Evolutionary conservation across 2,329 filamentous ascomycete species (phyloP).

Genomic region (Colletotrichum plurivorum): DNA sequence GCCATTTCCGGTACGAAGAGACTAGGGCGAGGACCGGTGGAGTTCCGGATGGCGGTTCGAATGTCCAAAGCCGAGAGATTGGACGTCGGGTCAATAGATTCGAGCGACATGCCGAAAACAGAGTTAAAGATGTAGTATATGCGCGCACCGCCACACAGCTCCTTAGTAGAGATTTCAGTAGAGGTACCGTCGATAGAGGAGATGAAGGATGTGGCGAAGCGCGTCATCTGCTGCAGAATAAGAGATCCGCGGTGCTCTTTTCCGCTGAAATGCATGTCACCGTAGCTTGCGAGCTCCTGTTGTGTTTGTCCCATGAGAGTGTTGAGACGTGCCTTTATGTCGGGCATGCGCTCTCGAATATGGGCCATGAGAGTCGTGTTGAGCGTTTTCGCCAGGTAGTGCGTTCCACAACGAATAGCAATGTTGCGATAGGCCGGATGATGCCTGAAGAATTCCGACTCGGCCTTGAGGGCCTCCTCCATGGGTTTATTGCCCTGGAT

Average conservation of each 20-base stretch:
- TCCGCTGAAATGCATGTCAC: conserved; percentile 96
- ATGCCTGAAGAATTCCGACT: conserved; percentile 96
- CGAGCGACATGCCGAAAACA: conserved; percentile 95
- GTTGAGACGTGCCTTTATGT: conserved; percentile 98
- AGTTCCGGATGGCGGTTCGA: conserved; percentile 96
- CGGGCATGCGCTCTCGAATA: conserved; percentile 93
- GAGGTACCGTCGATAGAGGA: conserved; percentile 99
- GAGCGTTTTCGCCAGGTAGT: conserved; percentile 93
- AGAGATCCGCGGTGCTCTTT: conserved; percentile 96
- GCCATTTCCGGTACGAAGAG: conserved; percentile 98
- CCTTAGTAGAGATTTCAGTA: conserved; percentile 98
- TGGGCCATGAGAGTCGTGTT: conserved; percentile 97
- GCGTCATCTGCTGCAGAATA: conserved; percentile 97
- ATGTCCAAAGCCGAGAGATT: conserved; percentile 97
- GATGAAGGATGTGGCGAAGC: conserved; percentile 97
- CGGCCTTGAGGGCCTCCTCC: conserved; percentile 88
- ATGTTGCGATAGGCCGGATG: conserved; percentile 98
- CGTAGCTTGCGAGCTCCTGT: conserved; percentile 97
- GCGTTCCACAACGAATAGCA: conserved; percentile 91
- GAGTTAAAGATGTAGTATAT: conserved; percentile 99
- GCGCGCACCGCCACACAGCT: conserved; percentile 92
- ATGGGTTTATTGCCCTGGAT: conserved; percentile 97
- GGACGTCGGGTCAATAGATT: conserved; percentile 95
- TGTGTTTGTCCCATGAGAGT: conserved; percentile 99
- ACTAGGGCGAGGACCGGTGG: conserved; percentile 93